Conservation (phyloP, 2,329 filamentous ascomycete species). For the Aspergillus sp. region DNA sequence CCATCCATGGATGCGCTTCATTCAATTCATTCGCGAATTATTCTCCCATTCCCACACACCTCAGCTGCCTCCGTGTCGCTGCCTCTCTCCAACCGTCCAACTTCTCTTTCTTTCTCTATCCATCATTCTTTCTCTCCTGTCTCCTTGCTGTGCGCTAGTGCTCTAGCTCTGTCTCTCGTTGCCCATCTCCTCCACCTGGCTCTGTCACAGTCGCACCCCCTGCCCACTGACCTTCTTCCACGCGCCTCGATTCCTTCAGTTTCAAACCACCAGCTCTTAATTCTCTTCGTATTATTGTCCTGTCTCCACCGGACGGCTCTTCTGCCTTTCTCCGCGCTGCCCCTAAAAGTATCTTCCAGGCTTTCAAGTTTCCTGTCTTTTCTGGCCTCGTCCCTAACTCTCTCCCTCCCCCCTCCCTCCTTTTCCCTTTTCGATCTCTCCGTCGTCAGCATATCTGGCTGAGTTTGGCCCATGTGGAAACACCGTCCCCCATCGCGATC, state of each 20-base stretch:
- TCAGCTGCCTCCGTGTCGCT: not conserved
- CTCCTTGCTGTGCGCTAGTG: not conserved
- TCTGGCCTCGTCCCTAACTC: slow-evolving; percentile 11
- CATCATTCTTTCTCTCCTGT: not conserved
- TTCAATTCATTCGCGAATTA: not conserved
- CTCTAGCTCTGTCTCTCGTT: slow-evolving; percentile 4
- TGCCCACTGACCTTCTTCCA: not conserved
- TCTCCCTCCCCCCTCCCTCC: slow-evolving; percentile 10
- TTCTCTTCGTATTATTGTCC: slow-evolving; percentile 1
- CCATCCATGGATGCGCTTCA: slow-evolving; percentile 1
- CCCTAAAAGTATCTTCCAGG: not conserved
- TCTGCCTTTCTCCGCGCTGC: not conserved
- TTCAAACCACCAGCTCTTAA: slow-evolving; percentile 1
- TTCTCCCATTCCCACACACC: not conserved
- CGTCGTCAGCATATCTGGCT: slow-evolving; percentile 16
- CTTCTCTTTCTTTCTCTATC: not conserved
- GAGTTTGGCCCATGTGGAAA: slow-evolving; percentile 39
- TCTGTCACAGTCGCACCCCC: not conserved
- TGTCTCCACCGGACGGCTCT: not conserved
- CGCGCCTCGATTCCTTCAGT: slow-evolving; percentile 8
- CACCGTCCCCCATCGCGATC: slow-evolving; percentile 40
- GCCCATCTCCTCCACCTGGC: not conserved
- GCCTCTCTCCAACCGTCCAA: not conserved
- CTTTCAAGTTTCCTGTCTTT: slow-evolving; percentile 2
- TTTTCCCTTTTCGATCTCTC: slow-evolving; percentile 15